Evolutionary conservation across 441 rosid genomes (phyloP).

Genomic region (Geranium incanum): DNA sequence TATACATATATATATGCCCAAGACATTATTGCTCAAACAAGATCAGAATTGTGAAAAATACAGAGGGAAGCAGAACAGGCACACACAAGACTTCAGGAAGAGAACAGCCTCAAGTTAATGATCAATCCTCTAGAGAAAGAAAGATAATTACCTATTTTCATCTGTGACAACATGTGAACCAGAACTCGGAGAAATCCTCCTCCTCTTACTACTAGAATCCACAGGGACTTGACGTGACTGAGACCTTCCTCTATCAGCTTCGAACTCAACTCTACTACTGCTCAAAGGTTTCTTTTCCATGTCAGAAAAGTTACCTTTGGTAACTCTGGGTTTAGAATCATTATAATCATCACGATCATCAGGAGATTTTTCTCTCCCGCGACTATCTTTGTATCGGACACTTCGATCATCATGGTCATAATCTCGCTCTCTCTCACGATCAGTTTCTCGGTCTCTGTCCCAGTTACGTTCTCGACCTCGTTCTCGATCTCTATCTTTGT

Average conservation of each 20-base stretch:
- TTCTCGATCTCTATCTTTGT: conserved; percentile 29
- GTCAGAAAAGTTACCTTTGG: conserved; percentile 32
- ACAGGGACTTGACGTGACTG: conserved; percentile 47
- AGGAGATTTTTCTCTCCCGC: conserved; percentile 67
- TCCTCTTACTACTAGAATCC: conserved; percentile 34
- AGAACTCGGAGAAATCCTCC: conserved; percentile 49
- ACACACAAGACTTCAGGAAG: too few relatives aligned
- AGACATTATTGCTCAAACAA: neutral
- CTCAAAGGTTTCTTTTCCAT: conserved; percentile 40
- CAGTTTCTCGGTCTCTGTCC: conserved; percentile 38
- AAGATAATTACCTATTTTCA: conserved; percentile 55
- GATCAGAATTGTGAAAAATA: neutral
- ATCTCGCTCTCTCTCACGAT: conserved; percentile 34
- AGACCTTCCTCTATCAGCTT: conserved; percentile 60
- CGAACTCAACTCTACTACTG: conserved; percentile 49
- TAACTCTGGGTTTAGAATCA: conserved; percentile 47
- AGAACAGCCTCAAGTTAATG: neutral
- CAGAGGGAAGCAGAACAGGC: too few relatives aligned
- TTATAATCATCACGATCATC: conserved; percentile 51
- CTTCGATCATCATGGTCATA: conserved; percentile 49
- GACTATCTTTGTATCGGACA: conserved; percentile 53
- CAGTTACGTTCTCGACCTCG: conserved; percentile 30
- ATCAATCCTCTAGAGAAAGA: neutral
- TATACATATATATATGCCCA: neutral
- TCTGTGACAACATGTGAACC: conserved; percentile 55